A percentile compares a stretch with the other conserved stretches of the same genome.
Evolutionary conservation across 2,329 filamentous ascomycete genomes (phyloP).

Genomic region (Colletotrichum cordylinicola): DNA sequence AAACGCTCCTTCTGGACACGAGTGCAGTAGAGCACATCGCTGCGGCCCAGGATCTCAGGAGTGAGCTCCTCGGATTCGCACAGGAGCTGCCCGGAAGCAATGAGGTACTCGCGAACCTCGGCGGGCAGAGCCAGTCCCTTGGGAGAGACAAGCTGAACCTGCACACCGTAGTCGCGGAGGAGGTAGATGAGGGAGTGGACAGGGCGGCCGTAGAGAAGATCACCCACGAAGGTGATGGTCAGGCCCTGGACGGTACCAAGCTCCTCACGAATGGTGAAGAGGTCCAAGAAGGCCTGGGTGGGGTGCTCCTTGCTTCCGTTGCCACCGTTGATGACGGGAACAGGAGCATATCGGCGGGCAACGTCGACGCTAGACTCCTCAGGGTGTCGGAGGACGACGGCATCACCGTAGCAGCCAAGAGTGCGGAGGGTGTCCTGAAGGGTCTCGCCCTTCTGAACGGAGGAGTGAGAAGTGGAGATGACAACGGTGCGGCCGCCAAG

Average conservation of each 20-base stretch:
- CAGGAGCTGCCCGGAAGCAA: conserved; percentile 76
- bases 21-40: conserved; percentile 96
- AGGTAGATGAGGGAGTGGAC: conserved; percentile 96
- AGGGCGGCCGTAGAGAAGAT: conserved; percentile 90
- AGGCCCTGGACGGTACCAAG: conserved; percentile 93
- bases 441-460: conserved; percentile 91
- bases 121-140: conserved; percentile 77
- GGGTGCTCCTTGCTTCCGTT: conserved; percentile 97
- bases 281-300: conserved; percentile 95
- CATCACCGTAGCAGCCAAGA: conserved; percentile 91
- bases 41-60: conserved; percentile 82
- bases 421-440: conserved; percentile 94
- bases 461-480: conserved; percentile 84
- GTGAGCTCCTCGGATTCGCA: conserved; percentile 80
- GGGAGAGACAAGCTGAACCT: conserved; percentile 90
- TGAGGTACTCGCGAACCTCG: conserved; percentile 75
- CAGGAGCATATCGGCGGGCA: conserved; percentile 85
- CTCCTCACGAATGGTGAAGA: conserved; percentile 98
- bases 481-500: conserved; percentile 87
- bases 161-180: conserved; percentile 93
- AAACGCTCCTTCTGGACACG: conserved; percentile 97
- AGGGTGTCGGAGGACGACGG: conserved; percentile 94
- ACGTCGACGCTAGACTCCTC: conserved; percentile 80
- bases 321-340: conserved; percentile 95
- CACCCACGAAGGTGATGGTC: conserved; percentile 94